Percentiles rank a stretch among this genome's conserved stretches.
Evolutionary conservation across 306 rosid genomes (phyloP).

Genomic region (Cyamopsis tetragonoloba): DNA sequence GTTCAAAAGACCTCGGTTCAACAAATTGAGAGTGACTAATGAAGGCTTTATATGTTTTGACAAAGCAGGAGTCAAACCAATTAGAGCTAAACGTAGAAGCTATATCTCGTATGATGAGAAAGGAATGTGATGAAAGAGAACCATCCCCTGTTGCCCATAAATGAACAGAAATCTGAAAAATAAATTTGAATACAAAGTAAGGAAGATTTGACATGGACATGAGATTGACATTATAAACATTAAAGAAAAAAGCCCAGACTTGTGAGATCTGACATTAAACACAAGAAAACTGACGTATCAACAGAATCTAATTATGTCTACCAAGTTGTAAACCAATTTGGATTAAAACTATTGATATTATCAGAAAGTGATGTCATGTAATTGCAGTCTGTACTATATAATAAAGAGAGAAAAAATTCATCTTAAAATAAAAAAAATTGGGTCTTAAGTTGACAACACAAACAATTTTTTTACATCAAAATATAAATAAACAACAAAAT

Average conservation of each 20-base stretch:
- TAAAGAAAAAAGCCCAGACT: background rate
- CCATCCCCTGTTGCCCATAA: constrained; percentile 86
- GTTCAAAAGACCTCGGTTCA: constrained; percentile 52
- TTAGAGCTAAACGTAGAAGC: constrained; percentile 52
- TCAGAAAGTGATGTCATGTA: background rate
- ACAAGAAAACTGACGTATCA: background rate
- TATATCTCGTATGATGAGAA: constrained; percentile 60
- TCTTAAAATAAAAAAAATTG: constrained; percentile 4
- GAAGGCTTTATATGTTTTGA: constrained; percentile 68
- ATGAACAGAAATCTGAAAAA: constrained; percentile 77
- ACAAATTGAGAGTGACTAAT: constrained; percentile 58
- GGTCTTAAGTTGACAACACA: background rate
- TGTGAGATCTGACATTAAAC: background rate
- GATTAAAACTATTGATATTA: background rate
- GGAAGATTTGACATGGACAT: constrained; percentile 1
- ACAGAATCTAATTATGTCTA: background rate
- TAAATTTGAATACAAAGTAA: constrained; percentile 27
- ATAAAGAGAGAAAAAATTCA: background rate
- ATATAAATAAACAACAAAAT: background rate
- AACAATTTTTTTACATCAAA: background rate
- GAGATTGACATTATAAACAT: constrained; percentile 13
- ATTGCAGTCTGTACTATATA: background rate
- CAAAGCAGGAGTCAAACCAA: constrained; percentile 73
- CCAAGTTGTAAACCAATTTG: background rate
- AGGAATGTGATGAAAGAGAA: constrained; percentile 60